These are phyloP conservation scores for Podaxis pistillaris DNA, from an alignment of 768 basidiomycete species.

Conservation along the genomic window DNA sequence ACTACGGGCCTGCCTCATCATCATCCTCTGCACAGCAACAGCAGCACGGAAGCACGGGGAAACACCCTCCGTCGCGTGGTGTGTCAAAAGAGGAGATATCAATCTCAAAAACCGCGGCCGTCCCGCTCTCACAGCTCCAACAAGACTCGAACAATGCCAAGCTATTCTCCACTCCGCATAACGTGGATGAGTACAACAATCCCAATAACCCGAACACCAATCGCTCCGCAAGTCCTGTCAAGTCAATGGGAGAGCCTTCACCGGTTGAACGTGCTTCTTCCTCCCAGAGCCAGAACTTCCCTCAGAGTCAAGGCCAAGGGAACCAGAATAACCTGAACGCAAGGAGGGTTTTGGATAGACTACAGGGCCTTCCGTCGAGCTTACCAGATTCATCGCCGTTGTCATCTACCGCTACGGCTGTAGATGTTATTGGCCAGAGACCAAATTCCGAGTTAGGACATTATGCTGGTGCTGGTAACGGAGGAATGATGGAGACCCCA, in stretches of 20 bases:
- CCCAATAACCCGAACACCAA: background rate
- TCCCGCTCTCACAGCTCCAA: constrained; percentile 57
- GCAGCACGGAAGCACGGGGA: constrained; percentile 33
- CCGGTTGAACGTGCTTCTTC: constrained; percentile 40
- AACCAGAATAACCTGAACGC: constrained; percentile 24
- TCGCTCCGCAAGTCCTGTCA: constrained; percentile 54
- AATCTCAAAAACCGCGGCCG: constrained; percentile 38
- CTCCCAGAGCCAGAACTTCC: constrained; percentile 29
- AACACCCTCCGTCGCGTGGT: constrained; percentile 36
- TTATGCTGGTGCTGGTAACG: constrained; percentile 54
- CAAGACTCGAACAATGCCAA: constrained; percentile 58
- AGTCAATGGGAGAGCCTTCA: constrained; percentile 44
- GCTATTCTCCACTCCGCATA: constrained; percentile 48
- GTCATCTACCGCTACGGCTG: constrained; percentile 44
- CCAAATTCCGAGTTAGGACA: constrained; percentile 84
- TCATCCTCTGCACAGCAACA: constrained; percentile 24
- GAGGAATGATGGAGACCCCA: constrained; percentile 30
- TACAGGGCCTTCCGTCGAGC: constrained; percentile 46
- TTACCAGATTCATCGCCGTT: constrained; percentile 62
- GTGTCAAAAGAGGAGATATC: constrained; percentile 61
- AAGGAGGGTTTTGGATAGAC: constrained; percentile 32
- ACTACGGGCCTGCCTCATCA: constrained; percentile 26
- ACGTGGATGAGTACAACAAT: constrained; percentile 31
- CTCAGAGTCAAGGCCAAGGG: background rate
- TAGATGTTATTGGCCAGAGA: constrained; percentile 46